Percentiles rank a stretch among this genome's conserved stretches.
These are phyloP conservation scores for Leishmania arabica DNA, from an alignment of 208 protist genomes.

Conservation along the genomic window DNA sequence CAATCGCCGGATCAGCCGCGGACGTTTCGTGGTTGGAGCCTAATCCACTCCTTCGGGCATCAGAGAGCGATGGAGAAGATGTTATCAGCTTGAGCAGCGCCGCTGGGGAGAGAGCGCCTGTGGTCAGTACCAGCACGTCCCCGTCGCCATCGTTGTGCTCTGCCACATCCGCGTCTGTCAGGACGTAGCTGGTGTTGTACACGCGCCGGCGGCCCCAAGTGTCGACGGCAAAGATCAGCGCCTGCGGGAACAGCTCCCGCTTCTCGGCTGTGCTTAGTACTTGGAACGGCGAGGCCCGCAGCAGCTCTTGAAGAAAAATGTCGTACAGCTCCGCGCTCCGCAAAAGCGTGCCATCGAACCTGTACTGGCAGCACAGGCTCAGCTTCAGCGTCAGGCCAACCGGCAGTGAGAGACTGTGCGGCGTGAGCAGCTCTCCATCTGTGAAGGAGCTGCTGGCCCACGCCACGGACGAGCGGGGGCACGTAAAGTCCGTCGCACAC, in stretches of 20 bases:
- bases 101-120: slow-evolving; percentile 40
- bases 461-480: slow-evolving; percentile 75
- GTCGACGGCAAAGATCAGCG: slow-evolving; percentile 42
- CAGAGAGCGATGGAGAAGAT: slow-evolving; percentile 6
- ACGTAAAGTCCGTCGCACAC: slow-evolving; percentile 59
- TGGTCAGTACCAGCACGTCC: slow-evolving; percentile 84
- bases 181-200: slow-evolving; percentile 44
- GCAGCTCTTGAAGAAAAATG: slow-evolving; percentile 64
- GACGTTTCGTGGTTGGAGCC: neutral
- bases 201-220: slow-evolving; percentile 28
- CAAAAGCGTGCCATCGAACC: slow-evolving; percentile 67
- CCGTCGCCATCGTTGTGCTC: slow-evolving; percentile 72
- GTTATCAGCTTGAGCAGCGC: slow-evolving; percentile 28
- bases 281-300: slow-evolving; percentile 83
- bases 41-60: neutral
- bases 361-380: slow-evolving; percentile 84
- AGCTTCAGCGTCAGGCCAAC: slow-evolving; percentile 68
- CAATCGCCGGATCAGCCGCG: neutral
- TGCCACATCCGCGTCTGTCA: slow-evolving; percentile 41
- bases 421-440: slow-evolving; percentile 53
- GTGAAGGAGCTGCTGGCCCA: slow-evolving; percentile 86
- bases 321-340: slow-evolving; percentile 64
- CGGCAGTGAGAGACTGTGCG: slow-evolving; percentile 51
- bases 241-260: slow-evolving; percentile 64
- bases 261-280: slow-evolving; percentile 62